Evolutionary conservation across 2,329 filamentous ascomycete species (phyloP).

Genomic region (Cladosporium sp.): DNA sequence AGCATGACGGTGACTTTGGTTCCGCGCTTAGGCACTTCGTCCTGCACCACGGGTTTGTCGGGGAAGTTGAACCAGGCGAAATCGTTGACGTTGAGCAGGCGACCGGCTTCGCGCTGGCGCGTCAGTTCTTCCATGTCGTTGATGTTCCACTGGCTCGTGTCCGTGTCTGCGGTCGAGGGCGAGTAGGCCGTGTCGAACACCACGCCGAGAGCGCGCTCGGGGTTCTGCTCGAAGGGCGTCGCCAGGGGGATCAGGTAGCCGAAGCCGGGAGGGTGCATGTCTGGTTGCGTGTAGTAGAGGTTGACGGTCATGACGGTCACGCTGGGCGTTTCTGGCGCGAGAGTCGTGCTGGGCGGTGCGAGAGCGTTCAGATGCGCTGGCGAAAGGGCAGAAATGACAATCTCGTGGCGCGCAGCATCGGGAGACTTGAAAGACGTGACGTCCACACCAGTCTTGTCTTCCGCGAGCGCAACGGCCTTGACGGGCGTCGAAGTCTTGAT

Average conservation of each 20-base stretch:
- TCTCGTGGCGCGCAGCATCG: slow-evolving; percentile 36
- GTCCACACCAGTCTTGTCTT: slow-evolving; percentile 25
- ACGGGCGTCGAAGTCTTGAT: slow-evolving; percentile 42
- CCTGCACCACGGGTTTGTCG: slow-evolving; percentile 26
- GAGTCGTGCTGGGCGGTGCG: slow-evolving; percentile 9
- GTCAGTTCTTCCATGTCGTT: slow-evolving; percentile 21
- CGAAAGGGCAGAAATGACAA: slow-evolving; percentile 62
- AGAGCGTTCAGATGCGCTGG: slow-evolving; percentile 30
- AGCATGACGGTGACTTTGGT: slow-evolving; percentile 94
- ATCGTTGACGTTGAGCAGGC: slow-evolving; percentile 30
- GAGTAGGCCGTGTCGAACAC: slow-evolving; percentile 74
- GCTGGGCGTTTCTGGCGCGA: slow-evolving; percentile 40
- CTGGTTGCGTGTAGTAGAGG: slow-evolving; percentile 67
- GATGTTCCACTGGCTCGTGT: slow-evolving; percentile 22
- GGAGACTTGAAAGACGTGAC: slow-evolving; percentile 27
- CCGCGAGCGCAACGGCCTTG: slow-evolving; percentile 37
- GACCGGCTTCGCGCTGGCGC: slow-evolving; percentile 20
- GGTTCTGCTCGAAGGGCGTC: slow-evolving; percentile 66
- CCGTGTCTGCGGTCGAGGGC: slow-evolving; percentile 22
- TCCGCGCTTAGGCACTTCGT: slow-evolving; percentile 44
- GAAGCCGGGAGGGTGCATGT: slow-evolving; percentile 68
- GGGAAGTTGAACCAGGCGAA: slow-evolving; percentile 33
- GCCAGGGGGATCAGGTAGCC: slow-evolving; percentile 86
- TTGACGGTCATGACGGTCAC: slow-evolving; percentile 89
- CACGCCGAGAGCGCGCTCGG: slow-evolving; percentile 79